phyloP scores from a whole-genome alignment of 306 rosid species.

The Carpinus viminea region DNA sequence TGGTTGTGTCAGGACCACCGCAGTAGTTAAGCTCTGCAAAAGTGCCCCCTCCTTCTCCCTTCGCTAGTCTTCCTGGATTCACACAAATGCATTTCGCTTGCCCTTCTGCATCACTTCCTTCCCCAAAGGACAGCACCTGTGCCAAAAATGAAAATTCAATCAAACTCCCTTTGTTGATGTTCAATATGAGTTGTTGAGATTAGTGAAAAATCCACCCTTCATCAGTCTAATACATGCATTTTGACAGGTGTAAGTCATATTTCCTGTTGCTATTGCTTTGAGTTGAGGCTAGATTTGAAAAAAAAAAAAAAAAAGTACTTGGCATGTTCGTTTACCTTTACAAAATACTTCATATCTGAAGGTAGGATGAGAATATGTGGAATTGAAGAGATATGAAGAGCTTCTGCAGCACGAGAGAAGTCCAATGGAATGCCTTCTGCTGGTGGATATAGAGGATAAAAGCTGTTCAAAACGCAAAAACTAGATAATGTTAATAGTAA shows the following conservation, averaged over 20 bases:
- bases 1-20: conserved; percentile 54
- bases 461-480: conserved; percentile 51
- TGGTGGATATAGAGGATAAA: conserved; percentile 91
- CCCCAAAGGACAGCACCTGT: conserved; percentile 63
- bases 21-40: conserved; percentile 74
- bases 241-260: neutral
- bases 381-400: conserved; percentile 66
- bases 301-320: neutral
- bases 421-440: conserved; percentile 88
- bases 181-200: neutral
- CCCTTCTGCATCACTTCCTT: conserved; percentile 43
- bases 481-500: conserved; percentile 1
- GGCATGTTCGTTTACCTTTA: conserved; percentile 55
- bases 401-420: conserved; percentile 77
- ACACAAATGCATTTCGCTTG: conserved; percentile 62
- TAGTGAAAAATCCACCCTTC: neutral
- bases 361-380: conserved; percentile 90
- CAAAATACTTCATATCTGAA: conserved; percentile 80
- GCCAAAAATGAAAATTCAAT: neutral
- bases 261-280: neutral
- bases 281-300: neutral
- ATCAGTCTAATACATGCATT: neutral
- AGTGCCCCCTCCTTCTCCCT: conserved; percentile 98
- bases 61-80: conserved; percentile 89
- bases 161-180: neutral